Conservation (phyloP, 495 filamentous ascomycete species). For the Hypoxylon fragiforme region DNA sequence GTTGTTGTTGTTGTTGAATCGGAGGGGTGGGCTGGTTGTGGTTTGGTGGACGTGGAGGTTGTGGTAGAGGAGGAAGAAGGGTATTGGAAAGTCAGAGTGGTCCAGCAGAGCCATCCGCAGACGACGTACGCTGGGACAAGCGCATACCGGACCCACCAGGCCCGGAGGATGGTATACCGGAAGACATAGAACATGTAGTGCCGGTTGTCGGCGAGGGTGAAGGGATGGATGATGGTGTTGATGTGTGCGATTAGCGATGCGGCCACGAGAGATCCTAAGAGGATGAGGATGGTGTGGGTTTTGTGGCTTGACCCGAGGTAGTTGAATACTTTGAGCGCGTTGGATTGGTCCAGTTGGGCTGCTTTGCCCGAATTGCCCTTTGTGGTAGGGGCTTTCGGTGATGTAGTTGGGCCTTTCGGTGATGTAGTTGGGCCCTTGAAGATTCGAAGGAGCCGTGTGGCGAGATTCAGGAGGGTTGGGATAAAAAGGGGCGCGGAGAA, state of each 20-base stretch:
- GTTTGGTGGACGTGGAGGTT: not conserved
- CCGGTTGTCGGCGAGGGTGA: slow-evolving; percentile 93
- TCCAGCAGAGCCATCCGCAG: slow-evolving; percentile 64
- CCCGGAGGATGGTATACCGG: slow-evolving; percentile 71
- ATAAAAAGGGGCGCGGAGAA: slow-evolving; percentile 82
- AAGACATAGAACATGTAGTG: slow-evolving; percentile 98
- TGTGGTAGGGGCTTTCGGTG: not conserved
- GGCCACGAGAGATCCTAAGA: slow-evolving; percentile 41
- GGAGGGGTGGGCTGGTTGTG: not conserved
- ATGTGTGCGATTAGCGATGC: slow-evolving; percentile 65
- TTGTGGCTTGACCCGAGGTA: slow-evolving; percentile 26
- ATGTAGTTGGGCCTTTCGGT: no score
- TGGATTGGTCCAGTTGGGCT: slow-evolving; percentile 14
- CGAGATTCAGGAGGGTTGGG: slow-evolving; percentile 34
- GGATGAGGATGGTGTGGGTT: slow-evolving; percentile 15
- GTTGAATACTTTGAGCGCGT: slow-evolving; percentile 10
- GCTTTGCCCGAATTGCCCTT: not conserved
- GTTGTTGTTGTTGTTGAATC: not conserved
- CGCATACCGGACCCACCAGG: slow-evolving; percentile 66
- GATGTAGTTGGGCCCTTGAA: not conserved
- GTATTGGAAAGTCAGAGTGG: slow-evolving; percentile 42
- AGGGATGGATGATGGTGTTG: slow-evolving; percentile 95
- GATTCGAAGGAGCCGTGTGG: not conserved
- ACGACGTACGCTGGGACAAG: slow-evolving; percentile 60
- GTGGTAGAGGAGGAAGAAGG: not conserved